These are phyloP conservation scores for Neonectria hederae DNA, from an alignment of 2,329 filamentous ascomycete species.

Conservation along the genomic window DNA sequence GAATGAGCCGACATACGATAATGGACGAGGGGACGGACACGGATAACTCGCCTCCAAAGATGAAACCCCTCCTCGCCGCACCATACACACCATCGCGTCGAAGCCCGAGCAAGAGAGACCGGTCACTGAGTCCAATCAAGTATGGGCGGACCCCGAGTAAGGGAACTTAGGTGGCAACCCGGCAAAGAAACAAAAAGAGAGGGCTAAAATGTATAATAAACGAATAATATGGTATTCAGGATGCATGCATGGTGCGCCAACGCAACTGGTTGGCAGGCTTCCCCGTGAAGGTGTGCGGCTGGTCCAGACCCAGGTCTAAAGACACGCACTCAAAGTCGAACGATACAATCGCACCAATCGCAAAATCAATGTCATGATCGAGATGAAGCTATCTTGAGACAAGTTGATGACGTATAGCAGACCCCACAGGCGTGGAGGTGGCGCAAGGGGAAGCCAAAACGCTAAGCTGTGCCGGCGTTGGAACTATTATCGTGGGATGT, in stretches of 20 bases:
- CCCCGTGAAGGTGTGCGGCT: neutral
- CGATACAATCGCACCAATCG: neutral
- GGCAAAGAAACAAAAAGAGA: conserved; percentile 1
- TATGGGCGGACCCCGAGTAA: conserved; percentile 52
- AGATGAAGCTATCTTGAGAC: conserved; percentile 15
- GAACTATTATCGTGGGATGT: conserved; percentile 3
- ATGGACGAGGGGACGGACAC: conserved; percentile 61
- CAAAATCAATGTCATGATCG: conserved; percentile 18
- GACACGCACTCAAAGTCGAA: neutral
- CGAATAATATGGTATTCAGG: conserved; percentile 25
- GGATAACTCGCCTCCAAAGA: conserved; percentile 58
- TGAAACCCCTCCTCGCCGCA: conserved; percentile 54
- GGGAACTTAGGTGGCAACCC: conserved; percentile 25
- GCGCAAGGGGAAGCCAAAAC: conserved; percentile 1
- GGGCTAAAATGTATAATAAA: conserved; percentile 35
- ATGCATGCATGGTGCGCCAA: conserved; percentile 25
- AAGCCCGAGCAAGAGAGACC: conserved; percentile 61
- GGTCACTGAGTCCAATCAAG: conserved; percentile 60
- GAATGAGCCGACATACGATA: conserved; percentile 53
- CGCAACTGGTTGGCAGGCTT: conserved; percentile 24
- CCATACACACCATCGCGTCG: conserved; percentile 59
- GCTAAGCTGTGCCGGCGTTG: neutral
- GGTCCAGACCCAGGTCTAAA: neutral
- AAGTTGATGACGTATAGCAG: conserved; percentile 38
- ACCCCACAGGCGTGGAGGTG: conserved; percentile 14